Base-by-base conservation (phyloP, 768 basidiomycete species). In the Mycena galericulata region DNA sequence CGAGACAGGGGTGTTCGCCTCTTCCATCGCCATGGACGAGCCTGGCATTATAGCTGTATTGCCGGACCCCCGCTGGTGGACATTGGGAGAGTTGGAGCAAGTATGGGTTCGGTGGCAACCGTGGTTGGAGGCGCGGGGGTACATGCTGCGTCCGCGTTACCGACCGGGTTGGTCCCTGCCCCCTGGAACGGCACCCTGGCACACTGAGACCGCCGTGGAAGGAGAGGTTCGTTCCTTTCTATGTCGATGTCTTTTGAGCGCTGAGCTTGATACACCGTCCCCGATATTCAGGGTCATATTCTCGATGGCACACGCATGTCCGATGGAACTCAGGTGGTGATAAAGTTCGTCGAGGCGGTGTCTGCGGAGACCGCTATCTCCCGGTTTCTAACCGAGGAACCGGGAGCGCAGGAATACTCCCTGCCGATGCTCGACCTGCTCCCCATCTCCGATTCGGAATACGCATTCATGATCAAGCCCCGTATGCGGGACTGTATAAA, bases 101-200 rank as follows among this genome's bases (percentile, higher is more conserved):
- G 29, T n/a, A 18, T 58, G 56, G 56, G 43, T 20, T 2, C 27
- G 29, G 4, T 58, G 46, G 14, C 56, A 58, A 20, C 56, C 56
- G 7, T 46, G 30, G 14, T 26, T 58, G 30, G 56, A 58, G 43
- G 11, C 30, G 29, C 29, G 11, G 5, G 56, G 56, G 2, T 58
- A 58, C 43, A 29, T 43, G 56, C 30, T 58, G 18, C 56, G 56
- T n/a, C 56, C 43, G 4, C 56, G 56, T 7, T 58, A 58, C 46
- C 56, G 56, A 15, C 43, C 56, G 20, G 56, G 29, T 8, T 58
- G 56, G 56, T 58, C 5, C 27, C 56, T 12, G 41, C 45, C 11
- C n/a, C 10, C 29, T 43, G 56, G 56, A 14, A 58, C 43, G 12
- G 18, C 3, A 3, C 7, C 15, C 5, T 15, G 14, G 9, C 40